These are phyloP conservation scores for Debaryomyces sp. DNA, from an alignment of 1,139 yeast genomes.

Conservation along the genomic window DNA sequence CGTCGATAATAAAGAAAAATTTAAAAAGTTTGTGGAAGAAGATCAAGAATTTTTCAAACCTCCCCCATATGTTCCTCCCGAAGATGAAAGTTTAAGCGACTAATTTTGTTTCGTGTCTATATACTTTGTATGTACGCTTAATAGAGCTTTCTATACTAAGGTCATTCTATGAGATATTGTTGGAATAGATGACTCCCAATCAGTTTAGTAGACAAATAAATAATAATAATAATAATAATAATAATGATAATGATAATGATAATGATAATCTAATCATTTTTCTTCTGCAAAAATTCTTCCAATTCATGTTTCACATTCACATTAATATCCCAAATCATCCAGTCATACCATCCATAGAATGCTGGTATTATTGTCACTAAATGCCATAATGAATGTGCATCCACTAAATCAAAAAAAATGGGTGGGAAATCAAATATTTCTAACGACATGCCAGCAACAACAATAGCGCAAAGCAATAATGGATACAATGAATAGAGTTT, in stretches of 20 bases:
- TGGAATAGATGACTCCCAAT: background rate
- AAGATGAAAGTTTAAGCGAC: slow-evolving; percentile 26
- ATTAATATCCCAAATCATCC: slow-evolving; percentile 49
- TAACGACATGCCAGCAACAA: slow-evolving; percentile 76
- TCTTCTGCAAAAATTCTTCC: slow-evolving; percentile 14
- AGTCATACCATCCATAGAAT: slow-evolving; percentile 48
- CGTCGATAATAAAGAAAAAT: slow-evolving; percentile 65
- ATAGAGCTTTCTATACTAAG: background rate
- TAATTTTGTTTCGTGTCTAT: slow-evolving; percentile 6
- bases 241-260: background rate
- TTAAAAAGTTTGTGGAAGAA: slow-evolving; percentile 57
- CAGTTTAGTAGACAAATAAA: background rate
- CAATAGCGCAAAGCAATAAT: slow-evolving; percentile 45
- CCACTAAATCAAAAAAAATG: slow-evolving; percentile 59
- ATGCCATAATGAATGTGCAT: slow-evolving; percentile 97
- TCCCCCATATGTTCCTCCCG: slow-evolving; percentile 49
- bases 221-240: too few species aligned
- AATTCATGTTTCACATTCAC: slow-evolving; percentile 34
- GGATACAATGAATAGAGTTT: slow-evolving; percentile 48
- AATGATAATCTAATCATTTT: slow-evolving; percentile 5
- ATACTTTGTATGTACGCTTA: background rate
- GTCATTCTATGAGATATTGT: background rate
- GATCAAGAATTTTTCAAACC: slow-evolving; percentile 81
- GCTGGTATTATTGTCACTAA: slow-evolving; percentile 70
- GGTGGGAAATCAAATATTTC: slow-evolving; percentile 93